Conservation (phyloP, 148 eudicot species). For the Rhododendron ferrugineum region DNA sequence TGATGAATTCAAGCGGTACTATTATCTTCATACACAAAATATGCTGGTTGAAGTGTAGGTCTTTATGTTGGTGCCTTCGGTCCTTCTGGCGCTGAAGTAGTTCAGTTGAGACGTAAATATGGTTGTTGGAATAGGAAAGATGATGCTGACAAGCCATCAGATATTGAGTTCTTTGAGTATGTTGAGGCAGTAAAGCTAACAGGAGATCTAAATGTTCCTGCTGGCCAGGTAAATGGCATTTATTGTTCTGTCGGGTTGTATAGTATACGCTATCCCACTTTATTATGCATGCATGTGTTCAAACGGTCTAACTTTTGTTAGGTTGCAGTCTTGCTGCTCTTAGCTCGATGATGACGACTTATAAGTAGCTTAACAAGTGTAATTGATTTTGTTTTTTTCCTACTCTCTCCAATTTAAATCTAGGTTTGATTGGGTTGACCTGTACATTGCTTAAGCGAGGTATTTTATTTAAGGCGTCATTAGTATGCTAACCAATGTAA, state of each 20-base stretch:
- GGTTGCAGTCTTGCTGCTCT: background rate
- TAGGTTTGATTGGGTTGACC: background rate
- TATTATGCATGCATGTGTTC: background rate
- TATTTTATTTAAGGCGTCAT: background rate
- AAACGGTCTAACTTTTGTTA: background rate
- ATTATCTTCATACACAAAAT: background rate
- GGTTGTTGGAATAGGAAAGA: conserved; percentile 73
- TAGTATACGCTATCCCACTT: background rate
- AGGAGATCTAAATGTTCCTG: conserved; percentile 92
- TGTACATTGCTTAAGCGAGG: background rate
- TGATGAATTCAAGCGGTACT: background rate
- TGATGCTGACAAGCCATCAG: conserved; percentile 46
- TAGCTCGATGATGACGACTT: background rate
- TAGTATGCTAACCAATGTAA: background rate
- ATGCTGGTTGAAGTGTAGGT: conserved; percentile 39
- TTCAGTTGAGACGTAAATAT: conserved; percentile 85
- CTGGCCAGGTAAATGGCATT: conserved; percentile 69
- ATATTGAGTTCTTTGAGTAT: conserved; percentile 93
- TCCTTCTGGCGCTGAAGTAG: conserved; percentile 90
- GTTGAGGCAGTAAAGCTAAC: conserved; percentile 98
- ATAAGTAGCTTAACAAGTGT: background rate
- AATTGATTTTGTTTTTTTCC: background rate
- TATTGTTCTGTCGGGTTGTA: background rate
- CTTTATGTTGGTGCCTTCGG: conserved; percentile 96
- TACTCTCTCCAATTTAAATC: background rate